These are phyloP conservation scores for Mortierella sp. DNA, from an alignment of 371 early-diverging fungal genomes.

Conservation along the genomic window DNA sequence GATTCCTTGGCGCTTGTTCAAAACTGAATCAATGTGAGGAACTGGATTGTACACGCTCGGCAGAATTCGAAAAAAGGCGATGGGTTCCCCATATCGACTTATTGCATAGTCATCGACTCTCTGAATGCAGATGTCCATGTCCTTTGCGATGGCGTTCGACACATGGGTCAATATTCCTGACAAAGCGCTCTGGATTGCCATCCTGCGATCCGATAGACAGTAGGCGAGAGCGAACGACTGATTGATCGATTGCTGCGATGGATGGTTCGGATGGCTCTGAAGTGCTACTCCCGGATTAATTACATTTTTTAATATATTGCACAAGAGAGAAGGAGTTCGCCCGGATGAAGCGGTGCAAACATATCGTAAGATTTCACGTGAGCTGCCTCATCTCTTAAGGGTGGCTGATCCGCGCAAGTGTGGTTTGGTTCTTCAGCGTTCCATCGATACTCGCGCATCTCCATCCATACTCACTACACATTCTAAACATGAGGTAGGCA, in stretches of 20 bases:
- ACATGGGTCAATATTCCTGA: too few species aligned
- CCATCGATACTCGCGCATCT: background rate
- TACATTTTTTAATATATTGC: slow-evolving; percentile 39
- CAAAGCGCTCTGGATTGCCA: too few species aligned
- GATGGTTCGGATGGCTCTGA: slow-evolving; percentile 3
- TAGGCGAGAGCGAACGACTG: too few species aligned
- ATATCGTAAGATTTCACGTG: slow-evolving; percentile 7
- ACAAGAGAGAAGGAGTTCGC: slow-evolving; percentile 43
- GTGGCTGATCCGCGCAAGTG: too few species aligned
- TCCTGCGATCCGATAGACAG: too few species aligned
- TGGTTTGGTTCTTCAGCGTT: too few species aligned
- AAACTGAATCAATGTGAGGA: too few species aligned
- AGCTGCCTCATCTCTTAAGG: background rate
- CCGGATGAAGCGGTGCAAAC: background rate
- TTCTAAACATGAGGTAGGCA: slow-evolving; percentile 21
- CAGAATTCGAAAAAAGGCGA: background rate
- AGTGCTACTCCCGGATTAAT: slow-evolving; percentile 6
- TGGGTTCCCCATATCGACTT: background rate
- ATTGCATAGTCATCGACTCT: too few species aligned
- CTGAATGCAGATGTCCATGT: too few species aligned
- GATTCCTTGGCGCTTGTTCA: too few species aligned
- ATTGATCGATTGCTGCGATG: slow-evolving; percentile 7
- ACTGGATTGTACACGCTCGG: background rate
- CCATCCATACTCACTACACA: background rate
- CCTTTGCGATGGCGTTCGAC: too few species aligned